Conservation (phyloP, 495 filamentous ascomycete genomes). For the Penicillium longicatenatum region DNA sequence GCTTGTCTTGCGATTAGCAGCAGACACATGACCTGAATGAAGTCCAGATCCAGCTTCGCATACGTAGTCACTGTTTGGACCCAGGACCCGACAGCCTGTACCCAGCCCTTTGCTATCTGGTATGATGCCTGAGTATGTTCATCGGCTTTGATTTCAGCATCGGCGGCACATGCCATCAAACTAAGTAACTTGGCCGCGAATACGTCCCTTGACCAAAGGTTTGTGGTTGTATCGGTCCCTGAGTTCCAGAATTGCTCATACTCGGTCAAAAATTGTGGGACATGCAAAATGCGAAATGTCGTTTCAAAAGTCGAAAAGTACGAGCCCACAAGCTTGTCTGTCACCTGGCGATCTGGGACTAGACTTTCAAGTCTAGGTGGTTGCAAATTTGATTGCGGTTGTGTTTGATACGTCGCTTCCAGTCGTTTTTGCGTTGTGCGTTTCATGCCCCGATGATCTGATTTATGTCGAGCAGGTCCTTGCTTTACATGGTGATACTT, state of each 20-base stretch:
- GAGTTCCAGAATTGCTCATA: conserved; percentile 2
- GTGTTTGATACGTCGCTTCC: not conserved
- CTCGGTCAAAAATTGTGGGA: not conserved
- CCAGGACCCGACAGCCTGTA: conserved; percentile 11
- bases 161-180: not conserved
- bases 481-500: conserved; percentile 2
- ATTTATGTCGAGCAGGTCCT: not conserved
- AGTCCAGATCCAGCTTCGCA: conserved; percentile 12
- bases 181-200: conserved; percentile 3
- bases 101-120: not conserved
- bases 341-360: not conserved
- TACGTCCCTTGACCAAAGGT: not conserved
- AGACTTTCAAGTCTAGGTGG: not conserved
- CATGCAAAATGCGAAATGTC: conserved; percentile 4
- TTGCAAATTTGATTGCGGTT: not conserved
- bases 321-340: conserved; percentile 1
- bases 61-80: conserved; percentile 4
- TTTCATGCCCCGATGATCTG: not conserved
- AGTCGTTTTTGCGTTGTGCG: not conserved
- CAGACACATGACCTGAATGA: conserved; percentile 18
- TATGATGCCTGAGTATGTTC: not conserved
- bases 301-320: conserved; percentile 6
- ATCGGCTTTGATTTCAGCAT: not conserved
- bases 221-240: not conserved
- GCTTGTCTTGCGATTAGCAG: conserved; percentile 11